These are phyloP conservation scores for Pichia gijzeniarum DNA, from an alignment of 805 yeast genomes.

Conservation along the genomic window DNA sequence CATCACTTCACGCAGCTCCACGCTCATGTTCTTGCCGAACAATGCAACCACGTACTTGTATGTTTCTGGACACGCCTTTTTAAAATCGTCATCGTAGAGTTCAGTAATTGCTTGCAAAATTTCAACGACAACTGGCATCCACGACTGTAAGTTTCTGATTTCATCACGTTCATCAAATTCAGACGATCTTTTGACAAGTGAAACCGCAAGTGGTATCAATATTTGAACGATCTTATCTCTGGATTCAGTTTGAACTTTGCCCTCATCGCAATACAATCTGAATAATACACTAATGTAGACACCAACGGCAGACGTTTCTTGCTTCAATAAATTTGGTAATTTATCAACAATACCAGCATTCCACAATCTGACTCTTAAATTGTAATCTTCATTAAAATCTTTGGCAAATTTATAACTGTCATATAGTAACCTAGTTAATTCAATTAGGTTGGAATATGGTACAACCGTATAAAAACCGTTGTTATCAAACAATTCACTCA, in stretches of 20 bases:
- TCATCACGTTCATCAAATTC: slow-evolving; percentile 73
- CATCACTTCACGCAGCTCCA: slow-evolving; percentile 56
- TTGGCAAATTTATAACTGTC: slow-evolving; percentile 77
- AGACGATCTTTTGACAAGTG: slow-evolving; percentile 64
- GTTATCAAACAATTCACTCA: slow-evolving; percentile 70
- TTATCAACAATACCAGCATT: slow-evolving; percentile 89
- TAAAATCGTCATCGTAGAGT: slow-evolving; percentile 69
- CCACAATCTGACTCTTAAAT: slow-evolving; percentile 81
- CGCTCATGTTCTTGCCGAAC: slow-evolving; percentile 47
- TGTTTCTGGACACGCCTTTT: slow-evolving; percentile 48
- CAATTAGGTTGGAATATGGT: slow-evolving; percentile 58
- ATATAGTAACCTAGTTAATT: slow-evolving; percentile 53
- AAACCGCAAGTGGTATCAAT: slow-evolving; percentile 62
- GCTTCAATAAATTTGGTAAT: slow-evolving; percentile 84
- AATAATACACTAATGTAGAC: slow-evolving; percentile 78
- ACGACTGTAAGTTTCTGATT: slow-evolving; percentile 69
- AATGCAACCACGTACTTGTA: slow-evolving; percentile 53
- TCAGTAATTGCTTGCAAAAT: slow-evolving; percentile 76
- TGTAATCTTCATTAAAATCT: slow-evolving; percentile 82
- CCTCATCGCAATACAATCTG: slow-evolving; percentile 65
- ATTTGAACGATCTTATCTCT: slow-evolving; percentile 47
- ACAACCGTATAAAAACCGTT: slow-evolving; percentile 61
- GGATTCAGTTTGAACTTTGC: slow-evolving; percentile 40
- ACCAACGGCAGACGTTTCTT: slow-evolving; percentile 86
- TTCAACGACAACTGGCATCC: slow-evolving; percentile 91